phyloP scores from a whole-genome alignment of 176 grass and related monocot species.

The Oryza glaberrima region DNA sequence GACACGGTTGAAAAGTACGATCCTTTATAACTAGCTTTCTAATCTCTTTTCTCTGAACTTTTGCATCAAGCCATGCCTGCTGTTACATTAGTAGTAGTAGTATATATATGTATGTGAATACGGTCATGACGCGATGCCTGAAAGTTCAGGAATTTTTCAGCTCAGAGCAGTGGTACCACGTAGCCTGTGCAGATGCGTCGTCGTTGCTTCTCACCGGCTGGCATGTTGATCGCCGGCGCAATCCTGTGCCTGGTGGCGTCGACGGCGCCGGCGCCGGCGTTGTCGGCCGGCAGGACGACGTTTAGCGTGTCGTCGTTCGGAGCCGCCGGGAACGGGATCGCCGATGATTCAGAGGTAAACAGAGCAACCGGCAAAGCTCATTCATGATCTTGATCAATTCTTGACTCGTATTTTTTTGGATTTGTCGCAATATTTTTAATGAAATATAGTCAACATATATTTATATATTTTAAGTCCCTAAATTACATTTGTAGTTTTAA shows the following conservation, averaged over 20 bases:
- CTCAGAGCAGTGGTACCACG: neutral
- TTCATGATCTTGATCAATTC: neutral
- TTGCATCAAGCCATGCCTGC: neutral
- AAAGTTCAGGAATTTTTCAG: neutral
- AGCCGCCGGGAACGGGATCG: constrained; percentile 55
- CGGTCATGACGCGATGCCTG: neutral
- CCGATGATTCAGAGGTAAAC: constrained; percentile 72
- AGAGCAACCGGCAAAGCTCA: neutral
- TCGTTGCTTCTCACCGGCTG: neutral
- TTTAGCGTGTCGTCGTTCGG: constrained; percentile 66
- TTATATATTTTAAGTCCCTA: too few relatives aligned
- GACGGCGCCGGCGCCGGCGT: neutral
- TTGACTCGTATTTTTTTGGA: too few relatives aligned
- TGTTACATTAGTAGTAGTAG: neutral
- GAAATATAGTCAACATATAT: too few relatives aligned
- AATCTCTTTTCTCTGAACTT: neutral
- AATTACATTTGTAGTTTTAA: too few relatives aligned
- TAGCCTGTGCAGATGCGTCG: neutral
- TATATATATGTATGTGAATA: neutral
- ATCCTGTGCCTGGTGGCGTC: constrained; percentile 10
- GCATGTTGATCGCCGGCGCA: neutral
- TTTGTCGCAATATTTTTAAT: too few relatives aligned
- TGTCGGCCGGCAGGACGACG: constrained; percentile 34
- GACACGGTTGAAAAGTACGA: neutral
- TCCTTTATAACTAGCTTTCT: neutral